Percentiles rank a stretch among this genome's conserved stretches.
phyloP scores from a whole-genome alignment of 2,329 filamentous ascomycete species.

The Xylariaceae sp. region DNA sequence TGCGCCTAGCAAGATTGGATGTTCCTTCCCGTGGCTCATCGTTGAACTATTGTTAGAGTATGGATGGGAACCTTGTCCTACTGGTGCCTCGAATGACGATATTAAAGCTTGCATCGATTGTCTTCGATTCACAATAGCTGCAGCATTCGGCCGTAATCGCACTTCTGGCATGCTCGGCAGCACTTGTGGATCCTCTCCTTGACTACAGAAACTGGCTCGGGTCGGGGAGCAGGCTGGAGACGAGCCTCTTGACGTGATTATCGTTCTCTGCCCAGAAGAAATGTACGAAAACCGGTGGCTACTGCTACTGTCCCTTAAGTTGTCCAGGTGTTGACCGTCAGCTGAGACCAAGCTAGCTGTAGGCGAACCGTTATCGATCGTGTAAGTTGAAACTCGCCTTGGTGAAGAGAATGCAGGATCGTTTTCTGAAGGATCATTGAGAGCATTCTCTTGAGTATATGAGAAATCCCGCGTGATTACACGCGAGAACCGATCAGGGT shows the following conservation, averaged over 20 bases:
- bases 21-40: slow-evolving; percentile 34
- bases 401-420: slow-evolving; percentile 38
- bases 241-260: slow-evolving; percentile 63
- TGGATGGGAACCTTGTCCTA: slow-evolving; percentile 37
- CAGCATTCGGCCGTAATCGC: slow-evolving; percentile 57
- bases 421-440: slow-evolving; percentile 35
- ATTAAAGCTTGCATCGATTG: slow-evolving; percentile 57
- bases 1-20: slow-evolving; percentile 27
- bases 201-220: slow-evolving; percentile 55
- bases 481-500: slow-evolving; percentile 54
- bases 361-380: slow-evolving; percentile 60
- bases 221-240: slow-evolving; percentile 64
- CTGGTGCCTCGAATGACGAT: slow-evolving; percentile 49
- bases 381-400: slow-evolving; percentile 47
- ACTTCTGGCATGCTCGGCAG: slow-evolving; percentile 42
- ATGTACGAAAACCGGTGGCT: slow-evolving; percentile 63
- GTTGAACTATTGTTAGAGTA: slow-evolving; percentile 32
- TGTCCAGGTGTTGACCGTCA: slow-evolving; percentile 64
- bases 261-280: slow-evolving; percentile 65
- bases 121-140: slow-evolving; percentile 56
- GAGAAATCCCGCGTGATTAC: slow-evolving; percentile 46
- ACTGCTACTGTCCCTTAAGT: slow-evolving; percentile 55
- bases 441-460: slow-evolving; percentile 39
- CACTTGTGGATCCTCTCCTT: slow-evolving; percentile 41
- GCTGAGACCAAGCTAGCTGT: slow-evolving; percentile 64